Base-by-base conservation (phyloP, 352 stramenopile species). In the Globisporangium cystogenes region DNA sequence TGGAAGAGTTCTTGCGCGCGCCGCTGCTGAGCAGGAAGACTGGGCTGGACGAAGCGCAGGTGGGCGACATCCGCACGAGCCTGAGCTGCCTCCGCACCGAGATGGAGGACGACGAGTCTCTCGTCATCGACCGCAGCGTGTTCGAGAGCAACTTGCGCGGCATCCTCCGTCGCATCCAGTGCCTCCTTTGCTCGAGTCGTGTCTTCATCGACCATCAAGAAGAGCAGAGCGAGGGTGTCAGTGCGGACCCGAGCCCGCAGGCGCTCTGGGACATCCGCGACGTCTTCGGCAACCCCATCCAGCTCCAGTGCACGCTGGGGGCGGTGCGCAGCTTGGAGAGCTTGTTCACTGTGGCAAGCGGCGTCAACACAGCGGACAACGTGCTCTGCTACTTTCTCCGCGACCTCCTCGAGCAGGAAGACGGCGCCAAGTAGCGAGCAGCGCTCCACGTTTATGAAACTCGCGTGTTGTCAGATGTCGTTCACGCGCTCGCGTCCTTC, bases 331-430 rank as follows among this genome's bases (percentile, higher is more conserved):
- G 53, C 21, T 43, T 92, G 37, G 76, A 86, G 62, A 50, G 60
- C 29, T 44, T 92, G 35, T 75, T 88, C 53, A 73, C 67, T 23
- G 58, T 74, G 37, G 59, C 67, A 27, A 72, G 58, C 45, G 72
- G 76, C 23, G 51, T 68, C 16, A 65, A 67, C 39, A 49, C 66
- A 4, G 51, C 64, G n/a, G 68, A 89, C 47, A 85, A 83, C 51
- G 48, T 60, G 18, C 67, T 91, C 39, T 90, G 78, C 58, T 88
- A 86, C 53, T 92, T 88, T 36, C 63, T 90, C 14, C 64, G 78
- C 37, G 74, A 92, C 36, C 60, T 87, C 33, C 65, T 92, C 24
- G 74, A 87, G 23, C 37, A 21, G 7, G 16, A 42, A 11, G 29
- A 51, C 5, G 16, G 7, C 36, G 7, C 21, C 2, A 35, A 24